Base-by-base conservation (phyloP, 768 basidiomycete species). In the Leccinum fibrillosum region DNA sequence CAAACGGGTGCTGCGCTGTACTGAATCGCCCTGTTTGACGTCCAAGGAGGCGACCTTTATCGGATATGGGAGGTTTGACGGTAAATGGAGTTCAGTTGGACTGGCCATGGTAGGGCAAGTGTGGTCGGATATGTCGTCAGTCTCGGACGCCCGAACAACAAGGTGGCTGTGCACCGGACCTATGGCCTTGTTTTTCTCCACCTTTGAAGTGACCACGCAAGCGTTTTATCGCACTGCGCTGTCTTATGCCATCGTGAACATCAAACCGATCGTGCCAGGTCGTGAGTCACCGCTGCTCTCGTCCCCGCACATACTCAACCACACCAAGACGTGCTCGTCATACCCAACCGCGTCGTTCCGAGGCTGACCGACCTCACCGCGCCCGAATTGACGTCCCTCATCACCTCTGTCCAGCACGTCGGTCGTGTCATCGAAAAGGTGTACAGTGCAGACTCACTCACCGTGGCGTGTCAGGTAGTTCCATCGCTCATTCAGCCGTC, bases 251-350 rank as follows among this genome's bases (percentile, higher is more conserved):
- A 88, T 97, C 61, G 95, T 98, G 49, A 98, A 98, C 70, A 83
- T 97, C 60, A 97, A 94, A 66, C 96, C 95, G 1, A 86, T 97
- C 63, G 85, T 95, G 9, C 93, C 94, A 42, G 94, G 94, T 50
- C 94, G 96, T 98, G 73, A 75, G 92, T 82, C 42, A 23, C 3
- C n/a, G 26, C 30, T 25, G 13, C 12, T 6, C n/a, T 9, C 23
- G 1, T 32, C 13, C 11, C 8, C 5, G 1, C 32, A 1, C 30
- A 19, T 26, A 3, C 65, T 62, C 59, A 70, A 26, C 34, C 30
- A 25, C 39, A 8, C 30, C 34, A 66, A 87, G 86, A 87, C 69
- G 86, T 88, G 15, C 80, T 88, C 45, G 82, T 88, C 53, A 66
- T 85, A 15, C 83, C 86, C 19, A 79, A 74, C 1, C 75, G 86